These are phyloP conservation scores for Tremella fuciformis DNA, from an alignment of 768 basidiomycete species.

Conservation along the genomic window DNA sequence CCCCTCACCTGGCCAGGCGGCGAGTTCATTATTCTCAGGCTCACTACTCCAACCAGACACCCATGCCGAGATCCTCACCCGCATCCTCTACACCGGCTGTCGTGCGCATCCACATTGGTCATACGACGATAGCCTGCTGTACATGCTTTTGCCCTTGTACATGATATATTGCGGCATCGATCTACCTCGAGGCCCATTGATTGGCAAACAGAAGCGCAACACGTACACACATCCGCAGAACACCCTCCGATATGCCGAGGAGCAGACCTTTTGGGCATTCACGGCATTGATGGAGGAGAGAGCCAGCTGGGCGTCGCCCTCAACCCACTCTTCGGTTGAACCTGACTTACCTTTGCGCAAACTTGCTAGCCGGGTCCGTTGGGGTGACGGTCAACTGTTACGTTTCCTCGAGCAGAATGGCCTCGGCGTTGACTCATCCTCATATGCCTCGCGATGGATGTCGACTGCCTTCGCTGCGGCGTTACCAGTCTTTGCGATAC, in stretches of 20 bases:
- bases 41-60: conserved; percentile 14
- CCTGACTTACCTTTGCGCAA: conserved; percentile 10
- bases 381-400: conserved; percentile 34
- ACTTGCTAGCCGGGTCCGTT: conserved; percentile 30
- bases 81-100: conserved; percentile 16
- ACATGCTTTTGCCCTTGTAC: conserved; percentile 6
- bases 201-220: neutral
- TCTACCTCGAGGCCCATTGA: conserved; percentile 2
- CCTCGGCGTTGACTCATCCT: conserved; percentile 16
- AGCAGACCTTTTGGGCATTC: conserved; percentile 12
- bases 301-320: neutral
- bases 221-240: neutral
- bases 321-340: neutral
- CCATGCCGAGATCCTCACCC: conserved; percentile 15
- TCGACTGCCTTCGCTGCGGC: neutral
- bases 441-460: neutral
- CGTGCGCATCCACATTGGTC: neutral
- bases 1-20: neutral
- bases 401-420: conserved; percentile 22
- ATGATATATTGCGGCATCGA: conserved; percentile 5
- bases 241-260: conserved; percentile 10
- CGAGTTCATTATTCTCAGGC: neutral
- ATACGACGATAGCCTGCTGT: conserved; percentile 1
- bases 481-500: neutral
- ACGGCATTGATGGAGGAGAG: conserved; percentile 1